Percentiles rank a stretch among this genome's conserved stretches.
phyloP scores from a whole-genome alignment of 345 rosid species.

The Populus simonii region DNA sequence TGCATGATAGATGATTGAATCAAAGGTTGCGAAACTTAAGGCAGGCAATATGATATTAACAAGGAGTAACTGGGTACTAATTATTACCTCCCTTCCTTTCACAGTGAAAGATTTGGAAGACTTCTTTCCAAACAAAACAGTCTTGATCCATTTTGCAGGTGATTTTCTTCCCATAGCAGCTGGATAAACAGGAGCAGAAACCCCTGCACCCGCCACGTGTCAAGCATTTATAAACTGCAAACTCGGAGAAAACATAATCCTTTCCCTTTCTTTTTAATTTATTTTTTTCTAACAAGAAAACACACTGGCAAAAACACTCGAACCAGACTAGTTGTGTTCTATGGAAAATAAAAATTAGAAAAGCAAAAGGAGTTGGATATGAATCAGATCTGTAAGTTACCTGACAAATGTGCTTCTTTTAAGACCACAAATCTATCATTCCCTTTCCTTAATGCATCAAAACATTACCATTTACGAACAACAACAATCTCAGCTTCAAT shows the following conservation, averaged over 20 bases:
- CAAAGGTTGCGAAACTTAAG: not conserved
- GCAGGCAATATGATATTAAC: not conserved
- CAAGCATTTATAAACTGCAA: not conserved
- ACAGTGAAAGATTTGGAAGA: slow-evolving; percentile 55
- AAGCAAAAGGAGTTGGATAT: not conserved
- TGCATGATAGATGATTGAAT: not conserved
- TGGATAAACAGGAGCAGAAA: slow-evolving; percentile 24
- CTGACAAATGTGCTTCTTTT: slow-evolving; percentile 30
- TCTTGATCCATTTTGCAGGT: slow-evolving; percentile 79
- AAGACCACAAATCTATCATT: slow-evolving; percentile 42
- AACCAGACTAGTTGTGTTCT: not conserved
- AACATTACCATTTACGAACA: not conserved
- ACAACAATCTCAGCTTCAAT: not conserved
- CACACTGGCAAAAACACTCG: not conserved
- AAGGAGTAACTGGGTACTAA: not conserved
- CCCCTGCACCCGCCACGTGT: slow-evolving; percentile 10
- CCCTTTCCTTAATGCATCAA: slow-evolving; percentile 11
- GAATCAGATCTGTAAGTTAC: slow-evolving; percentile 60
- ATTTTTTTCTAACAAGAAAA: too few species aligned
- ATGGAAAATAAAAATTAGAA: not conserved
- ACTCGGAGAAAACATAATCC: too few species aligned
- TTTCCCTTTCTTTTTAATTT: too few species aligned
- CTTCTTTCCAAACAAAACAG: slow-evolving; percentile 77
- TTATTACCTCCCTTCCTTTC: slow-evolving; percentile 64
- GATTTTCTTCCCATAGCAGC: slow-evolving; percentile 62